Base-by-base conservation (phyloP, 768 basidiomycete species). In the Agaricus subrufescens region DNA sequence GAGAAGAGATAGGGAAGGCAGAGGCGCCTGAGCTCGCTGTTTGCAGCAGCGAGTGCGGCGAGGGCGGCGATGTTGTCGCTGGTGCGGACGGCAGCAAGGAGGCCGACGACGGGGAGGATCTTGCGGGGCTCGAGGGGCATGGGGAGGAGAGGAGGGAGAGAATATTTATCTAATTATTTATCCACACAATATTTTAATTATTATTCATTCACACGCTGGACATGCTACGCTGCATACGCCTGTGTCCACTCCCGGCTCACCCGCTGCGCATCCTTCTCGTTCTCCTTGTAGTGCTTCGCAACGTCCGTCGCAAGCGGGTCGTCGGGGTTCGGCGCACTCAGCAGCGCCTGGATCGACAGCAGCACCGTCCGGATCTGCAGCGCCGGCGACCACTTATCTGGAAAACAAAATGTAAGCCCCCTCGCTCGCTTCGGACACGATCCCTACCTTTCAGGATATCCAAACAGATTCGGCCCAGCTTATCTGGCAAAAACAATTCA, bases 371-470 rank as follows among this genome's bases (percentile, higher is more conserved):
- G 88, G 73, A 99, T 99, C 71, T 99, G 97, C 15, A 99, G 80
- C 0, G 97, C 97, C 19, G 97, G 97, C 9, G 94, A 97, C 97
- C 97, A 99, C 78, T 98, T 98, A 73, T 99, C 97, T 94, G 64
- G 23, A 42, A 54, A 29, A 44, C 53, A 10, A 26, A 26, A 40
- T 29, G 27, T 51, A 52, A 29, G 38, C 29, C 31, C 31, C 43
- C 46, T 52, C 23, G 19, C 38, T 47, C 34, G 4, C 26, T 11
- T 34, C 19, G 10, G 8, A 15, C 7, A 59, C 15, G 42, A 53
- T 45, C 67, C 78, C 46, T 64, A 89, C 93, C 92, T 81, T 99
- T 99, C 66, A 99, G 76, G 65, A 99, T 98, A 70, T 99, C 97
- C 55, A 99, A 75, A 72, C 97, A 99, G 73, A 99, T 99, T 19